phyloP scores from a whole-genome alignment of 2,329 filamentous ascomycete species.

The Plectosphaerella sp. region DNA sequence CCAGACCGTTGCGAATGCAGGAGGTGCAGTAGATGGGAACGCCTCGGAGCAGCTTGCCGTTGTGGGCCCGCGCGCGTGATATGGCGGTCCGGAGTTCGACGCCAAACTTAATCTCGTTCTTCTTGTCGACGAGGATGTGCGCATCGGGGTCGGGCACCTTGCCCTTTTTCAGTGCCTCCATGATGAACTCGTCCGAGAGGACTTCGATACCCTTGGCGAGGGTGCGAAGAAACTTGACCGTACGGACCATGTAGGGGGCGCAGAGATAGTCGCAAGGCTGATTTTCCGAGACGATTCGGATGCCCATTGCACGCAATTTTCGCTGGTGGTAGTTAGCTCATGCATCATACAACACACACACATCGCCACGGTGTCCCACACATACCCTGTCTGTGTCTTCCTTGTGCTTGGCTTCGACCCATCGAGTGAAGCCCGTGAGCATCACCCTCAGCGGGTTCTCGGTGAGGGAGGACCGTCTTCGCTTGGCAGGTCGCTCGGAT shows the following conservation, averaged over 20 bases:
- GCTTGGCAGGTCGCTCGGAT: slow-evolving; percentile 54
- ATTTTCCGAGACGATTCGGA: slow-evolving; percentile 73
- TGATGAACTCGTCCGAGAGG: slow-evolving; percentile 74
- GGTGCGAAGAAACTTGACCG: slow-evolving; percentile 88
- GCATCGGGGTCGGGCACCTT: slow-evolving; percentile 59
- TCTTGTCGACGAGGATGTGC: slow-evolving; percentile 66
- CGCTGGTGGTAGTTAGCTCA: slow-evolving; percentile 45
- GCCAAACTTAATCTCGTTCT: slow-evolving; percentile 66
- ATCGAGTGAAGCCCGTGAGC: slow-evolving; percentile 78
- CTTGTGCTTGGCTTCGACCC: slow-evolving; percentile 67
- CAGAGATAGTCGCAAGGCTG: slow-evolving; percentile 79
- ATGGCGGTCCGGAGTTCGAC: slow-evolving; percentile 67
- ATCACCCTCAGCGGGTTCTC: slow-evolving; percentile 71
- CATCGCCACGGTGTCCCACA: slow-evolving; percentile 5
- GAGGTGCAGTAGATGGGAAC: slow-evolving; percentile 82
- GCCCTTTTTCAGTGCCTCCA: slow-evolving; percentile 67
- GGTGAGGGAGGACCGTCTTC: slow-evolving; percentile 56
- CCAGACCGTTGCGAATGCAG: slow-evolving; percentile 72
- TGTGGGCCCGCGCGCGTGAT: slow-evolving; percentile 68
- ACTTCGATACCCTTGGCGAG: slow-evolving; percentile 77
- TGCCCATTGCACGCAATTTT: slow-evolving; percentile 77
- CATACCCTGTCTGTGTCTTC: slow-evolving; percentile 79
- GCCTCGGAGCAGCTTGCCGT: slow-evolving; percentile 68
- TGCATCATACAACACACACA: slow-evolving; percentile 8
- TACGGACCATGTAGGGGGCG: slow-evolving; percentile 81